Evolutionary conservation across 1,284 basidiomycete genomes (phyloP), one percentile per base, ranked within the genome.

Genomic region (Apiotrichum gamsii): DNA sequence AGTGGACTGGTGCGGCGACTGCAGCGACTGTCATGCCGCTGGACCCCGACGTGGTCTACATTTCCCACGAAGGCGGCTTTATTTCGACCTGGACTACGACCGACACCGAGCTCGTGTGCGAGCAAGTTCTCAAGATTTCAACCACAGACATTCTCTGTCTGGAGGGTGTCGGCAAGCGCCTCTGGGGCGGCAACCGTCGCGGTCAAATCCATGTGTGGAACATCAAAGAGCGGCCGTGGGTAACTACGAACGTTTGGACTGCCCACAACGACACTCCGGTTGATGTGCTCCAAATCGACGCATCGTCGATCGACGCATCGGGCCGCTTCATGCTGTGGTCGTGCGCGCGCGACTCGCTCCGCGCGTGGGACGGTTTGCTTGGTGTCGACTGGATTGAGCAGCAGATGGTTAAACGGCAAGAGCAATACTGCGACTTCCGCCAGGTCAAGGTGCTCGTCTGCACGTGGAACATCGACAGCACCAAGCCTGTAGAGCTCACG

Each of bases 31-130:
- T 88, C 20, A 72, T 97, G 5, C 84, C 87, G 0, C 78, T 83
- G 0, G 74, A 80, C 10, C 82, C 83, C 0, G 76, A 79, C 2
- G 70, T 75, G 16, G 84, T 89, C 24, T 97, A 84, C 61, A 75
- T 98, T n/a, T 90, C 87, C 0, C 94, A 98, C 61, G 93, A 97
- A 68, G 90, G 87, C 35, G 95, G 94, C 0, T 85, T 78, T 59
- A 76, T 96, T 51, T 84, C 83, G 1, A 74, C 90, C 10, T 97
- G 91, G 90, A 65, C 65, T 28, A 38, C 39, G 1, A 10, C 20
- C 1, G 56, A 58, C 4, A 46, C 52, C 11, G 61, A 66, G 4
- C 56, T 69, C 44, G 44, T 47, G 3, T 69, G 69, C 41, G 16
- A 57, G 18, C 58, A 60, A 33, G 67, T 70, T 3, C 43, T 88